A percentile compares a stretch with the other conserved stretches of the same genome.
These are phyloP conservation scores for Trichoderma koningiopsis DNA, from an alignment of 2,329 filamentous ascomycete species.

Conservation along the genomic window DNA sequence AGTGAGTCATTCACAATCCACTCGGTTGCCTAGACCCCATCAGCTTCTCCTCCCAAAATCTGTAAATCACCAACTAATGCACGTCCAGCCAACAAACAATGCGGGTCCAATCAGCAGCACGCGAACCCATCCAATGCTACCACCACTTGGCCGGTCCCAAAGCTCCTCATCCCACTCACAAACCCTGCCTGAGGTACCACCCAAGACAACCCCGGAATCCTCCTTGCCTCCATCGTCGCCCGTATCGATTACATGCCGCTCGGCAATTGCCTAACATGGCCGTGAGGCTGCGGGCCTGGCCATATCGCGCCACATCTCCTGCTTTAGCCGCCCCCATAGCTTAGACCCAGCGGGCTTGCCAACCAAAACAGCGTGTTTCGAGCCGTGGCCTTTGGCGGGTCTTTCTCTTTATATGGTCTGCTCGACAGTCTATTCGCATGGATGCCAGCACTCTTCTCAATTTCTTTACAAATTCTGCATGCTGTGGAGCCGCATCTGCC, in stretches of 20 bases:
- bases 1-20: not conserved
- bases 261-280: conserved; percentile 12
- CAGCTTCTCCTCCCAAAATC: not conserved
- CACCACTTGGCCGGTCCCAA: not conserved
- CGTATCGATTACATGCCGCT: not conserved
- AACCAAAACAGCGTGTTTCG: not conserved
- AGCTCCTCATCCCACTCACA: not conserved
- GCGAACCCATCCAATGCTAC: not conserved
- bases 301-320: conserved; percentile 18
- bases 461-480: not conserved
- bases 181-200: not conserved
- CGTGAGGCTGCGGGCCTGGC: not conserved
- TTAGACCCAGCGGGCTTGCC: not conserved
- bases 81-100: not conserved
- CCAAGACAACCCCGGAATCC: not conserved
- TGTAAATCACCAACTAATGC: not conserved
- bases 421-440: not conserved
- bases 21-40: not conserved
- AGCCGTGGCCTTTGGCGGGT: not conserved
- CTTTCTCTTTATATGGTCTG: not conserved
- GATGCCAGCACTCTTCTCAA: not conserved
- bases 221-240: not conserved
- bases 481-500: not conserved
- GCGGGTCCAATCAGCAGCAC: not conserved
- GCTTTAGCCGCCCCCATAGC: conserved; percentile 19